These are phyloP conservation scores for Melaleuca quinquenervia DNA, from an alignment of 345 rosid genomes.

Conservation along the genomic window DNA sequence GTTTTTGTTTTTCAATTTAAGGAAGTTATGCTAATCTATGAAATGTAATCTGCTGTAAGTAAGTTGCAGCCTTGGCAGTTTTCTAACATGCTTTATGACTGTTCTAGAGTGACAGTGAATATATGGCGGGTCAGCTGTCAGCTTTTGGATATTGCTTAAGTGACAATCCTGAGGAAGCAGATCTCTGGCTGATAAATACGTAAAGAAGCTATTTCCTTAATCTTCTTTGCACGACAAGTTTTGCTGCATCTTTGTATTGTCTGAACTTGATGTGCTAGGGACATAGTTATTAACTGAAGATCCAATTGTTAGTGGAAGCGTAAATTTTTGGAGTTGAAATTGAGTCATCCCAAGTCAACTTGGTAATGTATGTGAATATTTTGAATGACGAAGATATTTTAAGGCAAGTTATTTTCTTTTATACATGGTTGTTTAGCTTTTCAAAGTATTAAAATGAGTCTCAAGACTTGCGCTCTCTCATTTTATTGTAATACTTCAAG, in stretches of 20 bases:
- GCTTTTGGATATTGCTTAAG: slow-evolving; percentile 80
- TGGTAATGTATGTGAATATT: neutral
- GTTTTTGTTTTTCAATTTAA: neutral
- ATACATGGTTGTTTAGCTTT: neutral
- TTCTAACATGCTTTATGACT: neutral
- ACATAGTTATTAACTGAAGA: neutral
- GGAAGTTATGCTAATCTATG: neutral
- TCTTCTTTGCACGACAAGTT: neutral
- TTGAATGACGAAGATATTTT: neutral
- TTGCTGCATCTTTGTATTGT: neutral
- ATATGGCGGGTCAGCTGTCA: slow-evolving; percentile 97
- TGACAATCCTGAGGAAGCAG: slow-evolving; percentile 82
- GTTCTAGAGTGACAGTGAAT: slow-evolving; percentile 94
- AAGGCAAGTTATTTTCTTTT: neutral
- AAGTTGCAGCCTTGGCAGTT: neutral
- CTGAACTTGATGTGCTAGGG: neutral
- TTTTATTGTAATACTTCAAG: neutral
- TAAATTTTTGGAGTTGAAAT: neutral
- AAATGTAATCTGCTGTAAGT: neutral
- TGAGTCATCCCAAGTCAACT: neutral
- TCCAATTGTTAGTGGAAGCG: neutral
- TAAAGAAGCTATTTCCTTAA: slow-evolving; percentile 15
- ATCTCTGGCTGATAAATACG: slow-evolving; percentile 95
- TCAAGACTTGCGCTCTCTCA: neutral
- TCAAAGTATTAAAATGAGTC: neutral